Conservation (phyloP, 1,139 yeast genomes). For the Pichia sp. region DNA sequence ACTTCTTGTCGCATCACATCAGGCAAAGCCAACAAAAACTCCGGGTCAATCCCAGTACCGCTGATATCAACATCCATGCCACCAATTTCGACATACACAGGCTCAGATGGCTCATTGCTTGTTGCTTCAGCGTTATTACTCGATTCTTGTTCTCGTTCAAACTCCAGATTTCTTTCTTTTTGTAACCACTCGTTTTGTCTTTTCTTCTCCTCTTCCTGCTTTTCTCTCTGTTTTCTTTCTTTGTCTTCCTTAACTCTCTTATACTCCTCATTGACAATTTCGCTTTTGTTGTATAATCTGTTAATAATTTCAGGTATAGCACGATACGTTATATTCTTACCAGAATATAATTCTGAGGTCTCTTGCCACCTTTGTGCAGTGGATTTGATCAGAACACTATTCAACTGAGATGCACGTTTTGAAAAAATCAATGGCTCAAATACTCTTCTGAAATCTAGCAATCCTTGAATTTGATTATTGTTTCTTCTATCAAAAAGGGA, state of each 20-base stretch:
- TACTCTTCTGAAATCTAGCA: constrained; percentile 19
- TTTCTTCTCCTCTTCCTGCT: constrained; percentile 26
- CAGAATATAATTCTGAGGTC: constrained; percentile 45
- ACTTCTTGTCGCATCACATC: constrained; percentile 94
- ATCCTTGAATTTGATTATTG: constrained; percentile 12
- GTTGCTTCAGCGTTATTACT: constrained; percentile 5
- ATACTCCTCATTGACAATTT: constrained; percentile 36
- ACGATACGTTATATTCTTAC: constrained; percentile 34
- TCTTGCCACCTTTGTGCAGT: constrained; percentile 72
- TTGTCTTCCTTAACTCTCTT: constrained; percentile 33
- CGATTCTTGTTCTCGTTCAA: constrained; percentile 29
- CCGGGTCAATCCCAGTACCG: constrained; percentile 82
- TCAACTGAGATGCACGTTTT: constrained; percentile 19
- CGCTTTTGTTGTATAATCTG: constrained; percentile 48
- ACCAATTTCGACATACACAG: constrained; percentile 70
- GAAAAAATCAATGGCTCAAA: constrained; percentile 19
- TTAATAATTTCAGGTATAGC: constrained; percentile 51
- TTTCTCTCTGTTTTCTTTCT: constrained; percentile 35
- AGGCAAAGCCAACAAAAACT: constrained; percentile 84
- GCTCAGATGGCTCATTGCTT: constrained; percentile 35
- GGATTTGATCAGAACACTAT: constrained; percentile 41
- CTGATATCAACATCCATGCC: constrained; percentile 80
- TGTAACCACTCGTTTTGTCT: constrained; percentile 29
- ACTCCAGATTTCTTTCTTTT: constrained; percentile 22
- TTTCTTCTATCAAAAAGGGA: constrained; percentile 26